Conservation (phyloP, 1,139 yeast genomes). For the Meyerozyma guilliermondii region DNA sequence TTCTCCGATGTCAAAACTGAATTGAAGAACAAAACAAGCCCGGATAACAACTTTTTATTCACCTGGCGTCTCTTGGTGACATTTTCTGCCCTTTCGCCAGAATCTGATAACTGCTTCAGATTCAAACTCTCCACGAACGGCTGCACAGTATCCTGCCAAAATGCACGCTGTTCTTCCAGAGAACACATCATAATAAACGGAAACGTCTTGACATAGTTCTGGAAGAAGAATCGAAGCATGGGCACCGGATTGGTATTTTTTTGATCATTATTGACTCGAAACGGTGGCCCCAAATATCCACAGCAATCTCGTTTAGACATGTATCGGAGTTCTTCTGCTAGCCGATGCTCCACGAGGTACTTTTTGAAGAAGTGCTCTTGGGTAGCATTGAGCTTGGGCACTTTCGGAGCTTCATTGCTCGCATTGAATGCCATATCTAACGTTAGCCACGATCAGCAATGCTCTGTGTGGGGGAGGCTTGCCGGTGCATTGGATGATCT, state of each 20-base stretch:
- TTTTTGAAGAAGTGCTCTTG: slow-evolving; percentile 86
- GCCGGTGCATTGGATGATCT: background rate
- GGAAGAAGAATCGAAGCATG: slow-evolving; percentile 59
- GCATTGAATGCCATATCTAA: background rate
- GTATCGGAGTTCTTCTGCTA: slow-evolving; percentile 55
- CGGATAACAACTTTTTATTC: slow-evolving; percentile 53
- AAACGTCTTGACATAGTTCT: slow-evolving; percentile 56
- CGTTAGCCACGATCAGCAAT: no score
- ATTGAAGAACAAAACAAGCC: slow-evolving; percentile 64
- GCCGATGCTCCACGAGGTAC: slow-evolving; percentile 59
- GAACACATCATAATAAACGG: slow-evolving; percentile 61
- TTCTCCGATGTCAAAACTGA: slow-evolving; percentile 66
- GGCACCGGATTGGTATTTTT: slow-evolving; percentile 45
- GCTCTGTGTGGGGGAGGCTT: background rate
- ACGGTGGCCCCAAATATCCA: slow-evolving; percentile 71
- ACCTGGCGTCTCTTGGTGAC: slow-evolving; percentile 68
- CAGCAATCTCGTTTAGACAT: slow-evolving; percentile 58
- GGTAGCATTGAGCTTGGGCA: slow-evolving; percentile 29
- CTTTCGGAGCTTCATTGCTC: background rate
- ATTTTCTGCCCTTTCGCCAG: slow-evolving; percentile 67
- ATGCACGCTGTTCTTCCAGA: slow-evolving; percentile 44
- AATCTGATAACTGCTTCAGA: slow-evolving; percentile 57
- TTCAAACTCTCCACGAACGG: slow-evolving; percentile 76
- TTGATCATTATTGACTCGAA: slow-evolving; percentile 20
- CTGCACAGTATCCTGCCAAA: slow-evolving; percentile 80